Evolutionary conservation across 768 basidiomycete genomes (phyloP).

Genomic region (Amanita pallidorosea): DNA sequence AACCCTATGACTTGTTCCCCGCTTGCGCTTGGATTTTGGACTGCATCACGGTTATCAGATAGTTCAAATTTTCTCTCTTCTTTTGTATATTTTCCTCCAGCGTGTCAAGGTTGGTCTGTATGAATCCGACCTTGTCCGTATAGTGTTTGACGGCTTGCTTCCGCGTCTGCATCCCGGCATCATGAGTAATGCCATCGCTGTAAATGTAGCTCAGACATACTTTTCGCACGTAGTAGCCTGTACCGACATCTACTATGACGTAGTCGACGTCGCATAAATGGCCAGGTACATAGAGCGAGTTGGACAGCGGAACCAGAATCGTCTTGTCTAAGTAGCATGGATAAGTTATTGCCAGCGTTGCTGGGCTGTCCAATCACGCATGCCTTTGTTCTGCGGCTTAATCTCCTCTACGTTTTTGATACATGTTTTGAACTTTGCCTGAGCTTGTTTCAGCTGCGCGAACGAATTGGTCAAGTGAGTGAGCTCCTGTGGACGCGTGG

Average conservation of each 20-base stretch:
- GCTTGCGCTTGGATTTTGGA: conserved; percentile 26
- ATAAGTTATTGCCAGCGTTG: neutral
- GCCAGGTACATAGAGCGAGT: conserved; percentile 92
- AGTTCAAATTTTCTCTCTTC: conserved; percentile 85
- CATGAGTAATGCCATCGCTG: neutral
- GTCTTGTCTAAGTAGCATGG: conserved; percentile 51
- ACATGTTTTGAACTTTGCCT: conserved; percentile 85
- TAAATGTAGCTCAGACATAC: conserved; percentile 46
- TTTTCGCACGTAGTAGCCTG: conserved; percentile 95
- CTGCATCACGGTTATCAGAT: conserved; percentile 66
- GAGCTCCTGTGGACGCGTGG: conserved; percentile 53
- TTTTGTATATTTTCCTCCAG: conserved; percentile 84
- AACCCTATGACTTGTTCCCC: neutral
- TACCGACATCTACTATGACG: conserved; percentile 92
- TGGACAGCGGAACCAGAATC: conserved; percentile 86
- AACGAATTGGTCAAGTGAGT: conserved; percentile 88
- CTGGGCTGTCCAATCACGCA: conserved; percentile 4
- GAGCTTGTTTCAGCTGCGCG: conserved; percentile 85
- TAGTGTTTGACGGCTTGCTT: conserved; percentile 12
- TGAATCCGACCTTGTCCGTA: conserved; percentile 58
- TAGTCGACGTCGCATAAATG: conserved; percentile 73
- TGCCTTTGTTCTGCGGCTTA: conserved; percentile 57
- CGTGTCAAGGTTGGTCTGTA: conserved; percentile 69
- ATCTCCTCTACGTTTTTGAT: conserved; percentile 72
- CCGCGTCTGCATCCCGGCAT: conserved; percentile 12